Evolutionary conservation across 2,329 filamentous ascomycete species (phyloP), one percentile per base, ranked within the genome.

Genomic region (Westerdykella aurantiaca): DNA sequence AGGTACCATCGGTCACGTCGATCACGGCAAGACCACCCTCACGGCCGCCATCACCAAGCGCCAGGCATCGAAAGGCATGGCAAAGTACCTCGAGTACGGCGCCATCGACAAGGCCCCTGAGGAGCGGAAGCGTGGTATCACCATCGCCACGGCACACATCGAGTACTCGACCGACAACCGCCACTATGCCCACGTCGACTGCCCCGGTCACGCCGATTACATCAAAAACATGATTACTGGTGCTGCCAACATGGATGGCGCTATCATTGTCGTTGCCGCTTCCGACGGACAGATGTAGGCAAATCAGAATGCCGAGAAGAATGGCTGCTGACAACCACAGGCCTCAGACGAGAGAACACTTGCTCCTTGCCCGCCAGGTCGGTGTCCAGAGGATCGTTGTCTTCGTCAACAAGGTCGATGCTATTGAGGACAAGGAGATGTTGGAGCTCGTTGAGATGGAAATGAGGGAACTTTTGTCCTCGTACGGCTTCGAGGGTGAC

Each of bases 211-310:
- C 85, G 93, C 93, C 74, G 93, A 98, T 88, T 98, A 98, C 80
- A 97, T 98, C 79, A 98, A 98, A 83, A 98, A 98, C 85, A 98
- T 98, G 93, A 98, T 98, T 72, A 98, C 93, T 57, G 93, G 93
- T 83, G 90, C 93, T 52, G 91, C 94, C 64, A 95, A 89, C 79
- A 98, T 98, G 93, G 93, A 98, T 64, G 93, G 93, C 64, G 91
- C 93, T 64, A 91, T 98, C 69, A 96, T 98, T 64, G 93, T 98
- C 57, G 94, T 98, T 61, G 94, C 94, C 60, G 93, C 93, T 58
- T 95, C 89, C 31, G 93, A 98, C 69, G 93, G 93, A 69, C 94
- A 98, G 77, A 98, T 98, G 93, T 79, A 72, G 48, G 72, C 41
- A 25, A 12, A 37, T 37, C 45, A 38, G 37, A 9, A 40, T 5